Base-by-base conservation (phyloP, 2,329 filamentous ascomycete species). In the Pseudocercospora vitis region DNA sequence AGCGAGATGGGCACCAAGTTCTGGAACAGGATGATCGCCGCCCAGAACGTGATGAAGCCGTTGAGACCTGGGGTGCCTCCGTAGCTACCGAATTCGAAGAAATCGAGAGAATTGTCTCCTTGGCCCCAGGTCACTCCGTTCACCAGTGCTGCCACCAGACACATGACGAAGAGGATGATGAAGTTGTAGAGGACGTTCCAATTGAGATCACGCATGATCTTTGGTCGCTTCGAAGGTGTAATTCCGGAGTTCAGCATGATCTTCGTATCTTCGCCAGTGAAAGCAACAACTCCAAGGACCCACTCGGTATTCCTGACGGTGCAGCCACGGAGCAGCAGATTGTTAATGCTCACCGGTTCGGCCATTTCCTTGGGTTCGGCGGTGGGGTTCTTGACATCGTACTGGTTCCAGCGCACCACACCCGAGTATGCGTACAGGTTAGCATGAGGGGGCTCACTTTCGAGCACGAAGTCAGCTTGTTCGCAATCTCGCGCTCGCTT, bases 151-250 rank as follows among this genome's bases (percentile, higher is more conserved):
- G 89, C 84, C 48, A 96, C 75, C 46, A 97, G 75, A 73, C 94
- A 99, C 85, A 99, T 95, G 68, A 85, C 68, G 66, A 95, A 86
- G 11, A 99, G 81, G 63, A 99, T 85, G 64, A 88, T 78, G 68
- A 99, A 97, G 73, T 99, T 99, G 81, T 91, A 95, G 56, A 97
- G 81, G 71, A 99, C 91, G 71, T 96, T 96, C 82, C 90, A 95
- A 76, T 99, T 99, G 63, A 99, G 81, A 70, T 96, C 91, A 59
- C 90, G 87, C 49, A 91, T 89, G 65, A 99, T 91, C 62, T 89
- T 85, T 31, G 94, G 84, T 58, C 92, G 88, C 77, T 99, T 99
- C 70, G 85, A 95, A 9, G 95, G 94, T 1, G 94, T 99, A 58
- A 92, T 87, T 56, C 94, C 94, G 23, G 94, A 89, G 70, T 99